Base-by-base conservation (phyloP, 768 basidiomycete species). In the Suillus subaureus region DNA sequence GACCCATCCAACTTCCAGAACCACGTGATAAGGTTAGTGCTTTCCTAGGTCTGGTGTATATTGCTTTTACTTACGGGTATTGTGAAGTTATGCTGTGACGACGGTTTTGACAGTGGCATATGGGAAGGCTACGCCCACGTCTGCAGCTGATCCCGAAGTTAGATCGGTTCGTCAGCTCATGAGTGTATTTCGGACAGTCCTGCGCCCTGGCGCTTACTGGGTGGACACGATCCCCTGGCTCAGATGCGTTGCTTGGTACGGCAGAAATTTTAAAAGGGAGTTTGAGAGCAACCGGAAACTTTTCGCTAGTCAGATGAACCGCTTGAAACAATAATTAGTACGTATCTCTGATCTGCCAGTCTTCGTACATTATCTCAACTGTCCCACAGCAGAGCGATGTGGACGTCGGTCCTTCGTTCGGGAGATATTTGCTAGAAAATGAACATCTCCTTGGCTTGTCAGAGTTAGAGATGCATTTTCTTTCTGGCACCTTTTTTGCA, bases 1-100 rank as follows among this genome's bases (percentile, higher is more conserved):
- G 51, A 52, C 28, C 51, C 51, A 52, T 28, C 16, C 28, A 28
- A 52, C 51, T 52, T 52, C 28, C 51, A 52, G 51, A 52, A 16
- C 51, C 51, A 52, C 26, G 28, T 18, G 26, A 31, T 52, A 31
- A 52, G 28, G 51, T 52, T 18, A 18, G 51, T 16, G 8, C 28
- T 52, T 28, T 28, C 16, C 51, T 31, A 52, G 16, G 28, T 31
- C 28, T 7, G 15, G 28, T 3, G 8, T 8, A 16, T 49, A 49
- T 26, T 52, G 26, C n/a, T 47, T n/a, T 15, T 26, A 51, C 49
- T 28, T 51, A 7, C 26, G 6, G 15, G 8, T 52, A 18, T 52
- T 52, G 13, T n/a, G 6, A 56, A 56, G 33, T 56, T 56, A 56
- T 56, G 21, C 54, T 56, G 33, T 35, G n/a, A 56, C 54, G 54